A percentile compares a stretch with the other conserved stretches of the same genome.
Conservation (phyloP, 306 rosid species). For the apple (Malus domestica) region ASM211411v1 NC_041797.1:7057501-7058000, state of each 20-base stretch:
- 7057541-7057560: slow-evolving; percentile 20
- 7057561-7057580: slow-evolving; percentile 14
- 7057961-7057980: not conserved
- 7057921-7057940: too few species aligned
- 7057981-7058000: not conserved
- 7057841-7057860: not conserved
- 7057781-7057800: not conserved
- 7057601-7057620: slow-evolving; percentile 17
- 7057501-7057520: slow-evolving; percentile 4
- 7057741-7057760: not conserved
- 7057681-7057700: slow-evolving; percentile 22
- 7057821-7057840: not conserved
- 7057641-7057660: slow-evolving; percentile 34
- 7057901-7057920: not conserved
- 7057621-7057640: slow-evolving; percentile 30
- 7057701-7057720: slow-evolving; percentile 6
- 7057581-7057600: slow-evolving; percentile 15
- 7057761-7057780: not conserved
- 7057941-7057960: too few species aligned
- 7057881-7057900: too few species aligned
- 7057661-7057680: slow-evolving; percentile 33
- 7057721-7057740: not conserved
- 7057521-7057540: not conserved
- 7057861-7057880: not conserved
- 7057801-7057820: not conserved